Evolutionary conservation across 257 asterid genomes (phyloP).

Genomic region (Henckelia pumila): DNA sequence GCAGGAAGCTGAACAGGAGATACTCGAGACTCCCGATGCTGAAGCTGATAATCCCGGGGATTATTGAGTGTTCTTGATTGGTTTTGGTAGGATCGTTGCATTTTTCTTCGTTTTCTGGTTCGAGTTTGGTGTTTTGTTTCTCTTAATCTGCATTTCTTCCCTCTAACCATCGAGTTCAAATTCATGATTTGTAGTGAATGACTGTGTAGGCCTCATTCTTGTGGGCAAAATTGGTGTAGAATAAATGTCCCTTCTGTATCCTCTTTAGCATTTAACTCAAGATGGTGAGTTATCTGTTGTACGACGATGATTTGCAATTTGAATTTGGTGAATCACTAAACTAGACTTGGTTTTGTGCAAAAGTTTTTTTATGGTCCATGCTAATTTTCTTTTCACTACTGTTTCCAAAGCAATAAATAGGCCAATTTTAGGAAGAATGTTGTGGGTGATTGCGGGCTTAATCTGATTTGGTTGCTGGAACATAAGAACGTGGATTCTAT

Average conservation of each 20-base stretch:
- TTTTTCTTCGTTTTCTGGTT: neutral
- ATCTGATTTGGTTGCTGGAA: no score
- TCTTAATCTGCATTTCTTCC: constrained; percentile 11
- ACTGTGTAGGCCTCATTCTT: neutral
- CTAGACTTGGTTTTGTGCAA: no score
- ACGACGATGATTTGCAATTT: neutral
- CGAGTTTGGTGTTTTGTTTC: constrained; percentile 13
- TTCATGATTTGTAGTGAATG: constrained; percentile 16
- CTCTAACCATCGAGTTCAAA: constrained; percentile 5
- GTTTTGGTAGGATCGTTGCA: constrained; percentile 20
- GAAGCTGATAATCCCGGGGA: constrained; percentile 44
- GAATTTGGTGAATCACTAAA: neutral
- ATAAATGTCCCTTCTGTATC: no score
- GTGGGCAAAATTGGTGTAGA: neutral
- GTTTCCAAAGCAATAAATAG: neutral
- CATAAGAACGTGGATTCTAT: no score
- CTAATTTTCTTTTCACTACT: no score
- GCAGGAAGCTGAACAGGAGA: constrained; percentile 92
- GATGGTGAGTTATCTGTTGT: no score
- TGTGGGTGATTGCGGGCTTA: no score
- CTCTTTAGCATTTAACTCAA: no score
- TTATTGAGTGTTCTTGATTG: constrained; percentile 14
- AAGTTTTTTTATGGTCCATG: no score
- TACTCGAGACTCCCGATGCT: constrained; percentile 65
- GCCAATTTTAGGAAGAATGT: no score